Conservation (phyloP, 345 rosid species). For the Nasturtium officinale region DNA sequence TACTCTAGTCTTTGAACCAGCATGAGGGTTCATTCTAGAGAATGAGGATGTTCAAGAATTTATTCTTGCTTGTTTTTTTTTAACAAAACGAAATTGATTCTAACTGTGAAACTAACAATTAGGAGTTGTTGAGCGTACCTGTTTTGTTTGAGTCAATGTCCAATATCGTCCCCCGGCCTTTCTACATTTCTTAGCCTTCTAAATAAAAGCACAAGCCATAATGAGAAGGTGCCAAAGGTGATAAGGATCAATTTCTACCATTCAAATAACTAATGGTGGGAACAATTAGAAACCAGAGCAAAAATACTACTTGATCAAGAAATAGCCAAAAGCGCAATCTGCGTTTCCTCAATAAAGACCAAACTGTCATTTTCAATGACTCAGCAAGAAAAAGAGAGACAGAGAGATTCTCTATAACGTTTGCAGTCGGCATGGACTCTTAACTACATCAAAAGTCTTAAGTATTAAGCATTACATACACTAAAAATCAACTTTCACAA, state of each 20-base stretch:
- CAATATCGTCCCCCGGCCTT: too few species aligned
- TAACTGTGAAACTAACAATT: background rate
- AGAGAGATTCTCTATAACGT: slow-evolving; percentile 28
- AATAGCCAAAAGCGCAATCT: slow-evolving; percentile 42
- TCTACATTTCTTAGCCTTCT: slow-evolving; percentile 13
- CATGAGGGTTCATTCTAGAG: background rate
- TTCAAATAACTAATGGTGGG: slow-evolving; percentile 44
- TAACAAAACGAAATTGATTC: background rate
- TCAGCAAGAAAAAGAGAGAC: slow-evolving; percentile 34
- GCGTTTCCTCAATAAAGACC: slow-evolving; percentile 38
- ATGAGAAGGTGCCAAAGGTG: slow-evolving; percentile 38
- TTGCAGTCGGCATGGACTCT: slow-evolving; percentile 32
- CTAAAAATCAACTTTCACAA: slow-evolving; percentile 1
- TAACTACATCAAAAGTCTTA: slow-evolving; percentile 24
- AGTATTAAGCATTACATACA: slow-evolving; percentile 8
- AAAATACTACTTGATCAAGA: slow-evolving; percentile 25
- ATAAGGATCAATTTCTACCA: slow-evolving; percentile 57
- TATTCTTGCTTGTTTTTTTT: background rate
- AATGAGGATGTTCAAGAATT: background rate
- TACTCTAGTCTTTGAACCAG: background rate
- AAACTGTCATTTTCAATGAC: slow-evolving; percentile 43
- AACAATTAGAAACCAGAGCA: slow-evolving; percentile 24
- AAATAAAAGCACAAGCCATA: slow-evolving; percentile 36
- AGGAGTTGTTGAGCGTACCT: slow-evolving; percentile 24
- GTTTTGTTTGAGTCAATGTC: slow-evolving; percentile 33